phyloP scores from a whole-genome alignment of 2,329 filamentous ascomycete genomes.

The Metarhizium humberi region DNA sequence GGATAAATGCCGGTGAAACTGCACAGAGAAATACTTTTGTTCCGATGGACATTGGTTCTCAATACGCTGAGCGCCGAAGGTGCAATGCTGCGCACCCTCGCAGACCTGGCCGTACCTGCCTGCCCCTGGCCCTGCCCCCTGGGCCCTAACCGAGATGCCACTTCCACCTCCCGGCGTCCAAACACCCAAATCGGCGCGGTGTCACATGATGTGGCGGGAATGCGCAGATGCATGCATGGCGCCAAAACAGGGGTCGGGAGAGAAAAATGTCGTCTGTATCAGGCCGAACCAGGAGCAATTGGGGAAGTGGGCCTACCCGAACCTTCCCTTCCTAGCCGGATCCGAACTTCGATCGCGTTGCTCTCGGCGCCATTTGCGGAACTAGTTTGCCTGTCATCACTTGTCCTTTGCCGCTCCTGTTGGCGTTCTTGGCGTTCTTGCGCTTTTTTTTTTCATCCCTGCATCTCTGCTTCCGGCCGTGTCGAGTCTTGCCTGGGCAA shows the following conservation, averaged over 20 bases:
- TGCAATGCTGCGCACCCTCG: no score
- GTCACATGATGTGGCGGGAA: slow-evolving; percentile 9
- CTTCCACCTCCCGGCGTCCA: no score
- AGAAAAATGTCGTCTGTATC: no score
- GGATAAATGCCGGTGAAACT: no score
- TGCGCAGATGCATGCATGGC: slow-evolving; percentile 9
- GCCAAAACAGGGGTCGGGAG: not conserved
- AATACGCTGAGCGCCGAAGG: no score
- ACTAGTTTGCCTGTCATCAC: not conserved
- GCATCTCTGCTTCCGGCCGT: not conserved
- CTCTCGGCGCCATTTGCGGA: not conserved
- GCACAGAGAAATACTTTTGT: no score
- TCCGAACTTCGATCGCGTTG: not conserved
- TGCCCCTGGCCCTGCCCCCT: no score
- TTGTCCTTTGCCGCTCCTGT: not conserved
- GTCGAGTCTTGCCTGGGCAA: no score
- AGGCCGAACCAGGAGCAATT: not conserved
- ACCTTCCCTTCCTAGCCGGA: not conserved
- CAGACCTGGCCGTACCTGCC: no score
- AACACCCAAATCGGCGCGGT: not conserved
- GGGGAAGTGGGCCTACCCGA: not conserved
- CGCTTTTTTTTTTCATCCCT: not conserved
- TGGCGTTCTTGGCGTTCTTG: not conserved
- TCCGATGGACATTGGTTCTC: no score
- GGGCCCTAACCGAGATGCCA: no score